Evolutionary conservation across 768 basidiomycete genomes (phyloP), one percentile per base, ranked within the genome.

Genomic region (Tulasnella sp.): DNA sequence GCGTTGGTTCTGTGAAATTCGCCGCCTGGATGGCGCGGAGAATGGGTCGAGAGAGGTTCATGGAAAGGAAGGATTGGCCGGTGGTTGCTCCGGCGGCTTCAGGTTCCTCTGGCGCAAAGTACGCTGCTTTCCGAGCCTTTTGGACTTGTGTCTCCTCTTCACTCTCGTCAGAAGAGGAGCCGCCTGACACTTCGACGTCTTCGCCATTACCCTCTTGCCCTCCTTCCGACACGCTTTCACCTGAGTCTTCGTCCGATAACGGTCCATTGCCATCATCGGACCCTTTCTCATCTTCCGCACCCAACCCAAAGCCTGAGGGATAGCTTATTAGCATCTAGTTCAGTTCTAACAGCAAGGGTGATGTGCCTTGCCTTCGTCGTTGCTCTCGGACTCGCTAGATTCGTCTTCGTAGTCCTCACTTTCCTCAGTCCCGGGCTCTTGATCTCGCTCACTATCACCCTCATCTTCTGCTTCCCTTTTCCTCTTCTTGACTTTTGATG

Each of bases 1-100:
- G 96, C 1, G 96, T 99, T 7, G 96, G 96, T 30, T 79, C 84
- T 48, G 77, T 72, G 66, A 94, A 92, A 38, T 82, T 81, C 15
- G 98, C 76, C 5, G 83, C 76, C n/a, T 88, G 85, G 51, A 98
- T 74, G 13, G 94, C 87, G 67, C 93, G 95, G 53, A 96, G 78
- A 47, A 98, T 79, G 1, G 93, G 96, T 27, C 96, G 86, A 0
- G 96, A 97, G 27, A 99, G 79, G 70, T 94, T 95, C 90, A 96
- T 93, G 8, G 86, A 81, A 38, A 90, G 73, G 75, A 96, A 96
- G 15, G 94, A 91, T 34, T 80, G 70, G 66, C 89, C 83, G n/a
- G 73, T 68, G 64, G 81, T 75, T 45, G 77, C 69, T 44, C 49
- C 61, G 27, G 56, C 51, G 17, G 53, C 21, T 19, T 34, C n/a